Percentiles rank a stretch among this genome's conserved stretches.
Conservation (phyloP, 148 eudicot genomes). For the Amaranthus cruentus region DNA sequence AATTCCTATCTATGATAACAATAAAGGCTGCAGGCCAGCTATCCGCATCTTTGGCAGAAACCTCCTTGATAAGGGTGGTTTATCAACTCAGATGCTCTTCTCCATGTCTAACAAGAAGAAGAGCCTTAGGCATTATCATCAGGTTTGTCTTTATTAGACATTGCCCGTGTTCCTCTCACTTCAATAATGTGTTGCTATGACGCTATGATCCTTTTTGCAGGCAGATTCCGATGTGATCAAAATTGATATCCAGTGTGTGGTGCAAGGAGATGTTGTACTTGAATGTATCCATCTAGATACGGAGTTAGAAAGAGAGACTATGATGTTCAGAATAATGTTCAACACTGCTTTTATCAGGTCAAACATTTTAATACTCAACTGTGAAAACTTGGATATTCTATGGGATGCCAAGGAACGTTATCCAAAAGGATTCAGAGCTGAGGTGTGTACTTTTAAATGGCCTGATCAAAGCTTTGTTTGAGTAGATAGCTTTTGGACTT, state of each 20-base stretch:
- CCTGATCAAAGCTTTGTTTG: slow-evolving; percentile 1
- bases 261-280: slow-evolving; percentile 94
- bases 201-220: slow-evolving; percentile 39
- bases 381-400: slow-evolving; percentile 87
- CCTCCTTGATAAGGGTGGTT: slow-evolving; percentile 74
- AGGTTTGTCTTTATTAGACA: slow-evolving; percentile 38
- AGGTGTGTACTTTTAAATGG: slow-evolving; percentile 42
- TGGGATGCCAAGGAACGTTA: slow-evolving; percentile 95
- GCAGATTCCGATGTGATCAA: slow-evolving; percentile 95
- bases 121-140: slow-evolving; percentile 71
- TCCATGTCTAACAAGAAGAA: slow-evolving; percentile 81
- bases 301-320: slow-evolving; percentile 94
- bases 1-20: slow-evolving; percentile 76
- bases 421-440: slow-evolving; percentile 95
- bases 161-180: background rate
- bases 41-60: slow-evolving; percentile 92
- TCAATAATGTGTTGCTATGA: slow-evolving; percentile 19
- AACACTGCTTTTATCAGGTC: slow-evolving; percentile 98
- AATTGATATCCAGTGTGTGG: slow-evolving; percentile 92
- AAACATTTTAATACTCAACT: slow-evolving; percentile 79
- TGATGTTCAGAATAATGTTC: slow-evolving; percentile 98
- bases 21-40: slow-evolving; percentile 85
- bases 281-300: slow-evolving; percentile 91
- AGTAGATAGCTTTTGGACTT: background rate
- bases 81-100: slow-evolving; percentile 83